Conservation (phyloP, 1,139 yeast genomes). For the Taphrina deformans region DNA sequence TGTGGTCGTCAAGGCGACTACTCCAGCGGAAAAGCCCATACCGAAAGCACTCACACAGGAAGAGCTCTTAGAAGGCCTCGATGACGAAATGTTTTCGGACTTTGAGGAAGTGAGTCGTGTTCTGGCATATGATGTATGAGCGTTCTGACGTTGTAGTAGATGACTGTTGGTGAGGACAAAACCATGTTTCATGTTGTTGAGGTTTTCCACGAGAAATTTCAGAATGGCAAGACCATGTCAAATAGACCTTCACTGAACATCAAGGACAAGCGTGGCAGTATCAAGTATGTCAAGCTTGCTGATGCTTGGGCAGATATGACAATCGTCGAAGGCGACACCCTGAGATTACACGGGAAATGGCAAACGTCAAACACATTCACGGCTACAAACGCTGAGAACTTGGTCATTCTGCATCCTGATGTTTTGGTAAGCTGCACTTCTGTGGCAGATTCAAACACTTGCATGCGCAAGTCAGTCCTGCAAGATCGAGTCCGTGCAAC, state of each 20-base stretch:
- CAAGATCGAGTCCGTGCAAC: constrained; percentile 55
- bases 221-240: neutral
- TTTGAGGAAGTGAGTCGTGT: constrained; percentile 13
- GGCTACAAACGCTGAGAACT: constrained; percentile 34
- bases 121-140: too few species aligned
- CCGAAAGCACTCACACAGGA: neutral
- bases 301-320: constrained; percentile 18
- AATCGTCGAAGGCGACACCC: neutral
- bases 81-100: constrained; percentile 28
- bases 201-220: neutral
- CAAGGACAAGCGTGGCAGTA: neutral
- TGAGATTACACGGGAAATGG: constrained; percentile 22
- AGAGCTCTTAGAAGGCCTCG: constrained; percentile 19
- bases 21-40: neutral
- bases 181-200: constrained; percentile 5
- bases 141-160: constrained; percentile 1
- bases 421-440: constrained; percentile 75
- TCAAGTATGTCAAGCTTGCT: constrained; percentile 7
- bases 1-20: neutral
- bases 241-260: neutral
- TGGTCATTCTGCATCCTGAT: constrained; percentile 83
- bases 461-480: constrained; percentile 71
- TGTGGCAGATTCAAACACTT: constrained; percentile 70
- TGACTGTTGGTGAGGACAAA: neutral
- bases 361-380: neutral